Evolutionary conservation across 2,329 filamentous ascomycete species (phyloP).

Genomic region (Pyrenophora tritici-repentis): DNA sequence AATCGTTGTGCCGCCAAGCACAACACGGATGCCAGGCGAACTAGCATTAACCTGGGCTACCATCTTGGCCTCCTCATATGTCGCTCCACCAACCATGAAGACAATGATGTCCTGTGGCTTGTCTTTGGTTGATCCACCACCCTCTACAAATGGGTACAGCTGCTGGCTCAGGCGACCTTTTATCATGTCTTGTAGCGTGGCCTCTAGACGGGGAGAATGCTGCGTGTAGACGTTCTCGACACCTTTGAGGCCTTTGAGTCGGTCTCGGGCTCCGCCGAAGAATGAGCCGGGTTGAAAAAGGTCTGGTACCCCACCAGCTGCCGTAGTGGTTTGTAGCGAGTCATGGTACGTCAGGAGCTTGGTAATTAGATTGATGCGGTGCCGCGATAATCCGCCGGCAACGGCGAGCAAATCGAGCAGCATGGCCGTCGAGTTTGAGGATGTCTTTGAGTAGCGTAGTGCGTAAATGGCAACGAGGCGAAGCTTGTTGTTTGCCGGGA

Average conservation of each 20-base stretch:
- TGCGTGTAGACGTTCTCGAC: conserved; percentile 99
- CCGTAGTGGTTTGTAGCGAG: conserved; percentile 75
- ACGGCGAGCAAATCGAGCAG: conserved; percentile 85
- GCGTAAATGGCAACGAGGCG: conserved; percentile 93
- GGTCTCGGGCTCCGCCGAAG: conserved; percentile 83
- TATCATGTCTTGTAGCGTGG: conserved; percentile 88
- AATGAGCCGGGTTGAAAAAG: conserved; percentile 88
- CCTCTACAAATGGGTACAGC: conserved; percentile 92
- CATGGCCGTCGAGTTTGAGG: conserved; percentile 80
- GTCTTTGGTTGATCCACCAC: conserved; percentile 81
- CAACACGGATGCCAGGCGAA: conserved; percentile 84
- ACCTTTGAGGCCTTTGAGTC: conserved; percentile 93
- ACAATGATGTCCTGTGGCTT: conserved; percentile 97
- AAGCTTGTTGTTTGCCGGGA: conserved; percentile 82
- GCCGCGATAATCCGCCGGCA: conserved; percentile 76
- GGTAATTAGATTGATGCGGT: conserved; percentile 77
- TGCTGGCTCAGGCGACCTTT: conserved; percentile 86
- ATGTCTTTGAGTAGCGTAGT: conserved; percentile 85
- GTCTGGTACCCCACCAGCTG: conserved; percentile 81
- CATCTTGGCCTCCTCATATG: conserved; percentile 96
- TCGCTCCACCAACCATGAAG: conserved; percentile 91
- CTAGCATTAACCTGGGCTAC: conserved; percentile 93
- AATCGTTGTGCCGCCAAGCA: conserved; percentile 84
- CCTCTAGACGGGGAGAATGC: conserved; percentile 86
- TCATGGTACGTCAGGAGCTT: conserved; percentile 85